Conservation (phyloP, 306 rosid species). For the Inga oerstediana region DNA sequence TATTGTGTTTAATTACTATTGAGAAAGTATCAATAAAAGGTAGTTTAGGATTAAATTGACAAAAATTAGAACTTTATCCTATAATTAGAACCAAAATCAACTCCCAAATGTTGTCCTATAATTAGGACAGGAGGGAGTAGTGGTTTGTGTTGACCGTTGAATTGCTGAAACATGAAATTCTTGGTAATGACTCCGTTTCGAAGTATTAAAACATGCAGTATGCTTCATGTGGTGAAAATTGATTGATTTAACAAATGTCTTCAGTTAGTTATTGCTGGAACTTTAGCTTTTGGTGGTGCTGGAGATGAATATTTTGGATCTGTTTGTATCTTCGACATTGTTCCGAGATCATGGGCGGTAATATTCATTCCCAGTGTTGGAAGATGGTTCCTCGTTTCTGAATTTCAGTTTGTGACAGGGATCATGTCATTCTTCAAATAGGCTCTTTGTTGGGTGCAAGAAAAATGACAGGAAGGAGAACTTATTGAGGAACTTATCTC, state of each 20-base stretch:
- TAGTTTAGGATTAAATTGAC: too few relatives aligned
- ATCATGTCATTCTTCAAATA: constrained; percentile 36
- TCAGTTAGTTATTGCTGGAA: constrained; percentile 15
- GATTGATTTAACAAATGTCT: not conserved
- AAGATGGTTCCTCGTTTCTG: constrained; percentile 1
- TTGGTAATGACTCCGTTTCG: constrained; percentile 7
- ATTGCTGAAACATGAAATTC: constrained; percentile 2
- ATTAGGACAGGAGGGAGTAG: too few relatives aligned
- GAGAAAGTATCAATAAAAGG: too few relatives aligned
- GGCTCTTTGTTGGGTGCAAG: not conserved
- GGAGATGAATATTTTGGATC: not conserved
- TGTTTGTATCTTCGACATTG: not conserved
- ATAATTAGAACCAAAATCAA: too few relatives aligned
- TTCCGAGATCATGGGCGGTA: not conserved
- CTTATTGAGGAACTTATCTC: not conserved
- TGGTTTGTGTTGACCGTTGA: not conserved
- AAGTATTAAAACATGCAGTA: not conserved
- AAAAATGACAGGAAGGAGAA: not conserved
- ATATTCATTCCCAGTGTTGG: not conserved
- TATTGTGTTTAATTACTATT: too few relatives aligned
- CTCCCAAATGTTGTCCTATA: too few relatives aligned
- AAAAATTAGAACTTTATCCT: too few relatives aligned
- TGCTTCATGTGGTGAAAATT: constrained; percentile 10
- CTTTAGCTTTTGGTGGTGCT: constrained; percentile 15
- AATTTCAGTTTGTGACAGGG: constrained; percentile 7